These are phyloP conservation scores for Linderniella brevidens DNA, from an alignment of 257 asterid species.

Conservation along the genomic window DNA sequence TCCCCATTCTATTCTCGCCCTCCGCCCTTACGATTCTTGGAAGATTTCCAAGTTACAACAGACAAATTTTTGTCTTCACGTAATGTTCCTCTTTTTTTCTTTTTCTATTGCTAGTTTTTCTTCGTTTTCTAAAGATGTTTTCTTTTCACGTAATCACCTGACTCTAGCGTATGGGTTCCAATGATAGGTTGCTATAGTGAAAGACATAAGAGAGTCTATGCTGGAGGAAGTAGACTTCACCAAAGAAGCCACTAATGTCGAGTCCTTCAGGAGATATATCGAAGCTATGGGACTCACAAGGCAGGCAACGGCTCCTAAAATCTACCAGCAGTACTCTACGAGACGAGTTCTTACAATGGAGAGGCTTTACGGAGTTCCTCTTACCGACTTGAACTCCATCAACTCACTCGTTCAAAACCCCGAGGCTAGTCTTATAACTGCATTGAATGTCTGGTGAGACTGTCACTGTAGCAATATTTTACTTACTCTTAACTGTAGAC, in stretches of 20 bases:
- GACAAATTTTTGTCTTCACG: no score
- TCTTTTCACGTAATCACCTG: no score
- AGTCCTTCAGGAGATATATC: constrained; percentile 71
- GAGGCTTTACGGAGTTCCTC: constrained; percentile 96
- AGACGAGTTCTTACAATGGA: constrained; percentile 79
- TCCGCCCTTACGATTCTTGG: no score
- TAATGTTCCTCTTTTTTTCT: no score
- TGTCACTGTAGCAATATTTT: background rate
- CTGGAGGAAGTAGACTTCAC: constrained; percentile 96
- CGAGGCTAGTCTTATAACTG: constrained; percentile 83
- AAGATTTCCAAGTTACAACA: no score
- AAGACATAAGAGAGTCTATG: constrained; percentile 93
- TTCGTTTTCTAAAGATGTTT: no score
- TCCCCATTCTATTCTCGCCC: no score
- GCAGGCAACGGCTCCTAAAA: constrained; percentile 96
- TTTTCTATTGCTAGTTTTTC: no score
- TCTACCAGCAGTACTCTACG: constrained; percentile 49
- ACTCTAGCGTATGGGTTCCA: constrained; percentile 11
- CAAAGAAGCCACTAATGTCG: constrained; percentile 82
- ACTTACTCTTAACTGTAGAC: constrained; percentile 5
- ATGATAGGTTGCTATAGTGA: constrained; percentile 77
- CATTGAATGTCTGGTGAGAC: constrained; percentile 83
- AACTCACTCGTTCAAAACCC: constrained; percentile 74
- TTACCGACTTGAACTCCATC: constrained; percentile 84
- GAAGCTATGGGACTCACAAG: constrained; percentile 75